These are phyloP conservation scores for Paxillus rubicundulus DNA, from an alignment of 768 basidiomycete genomes.

Conservation along the genomic window DNA sequence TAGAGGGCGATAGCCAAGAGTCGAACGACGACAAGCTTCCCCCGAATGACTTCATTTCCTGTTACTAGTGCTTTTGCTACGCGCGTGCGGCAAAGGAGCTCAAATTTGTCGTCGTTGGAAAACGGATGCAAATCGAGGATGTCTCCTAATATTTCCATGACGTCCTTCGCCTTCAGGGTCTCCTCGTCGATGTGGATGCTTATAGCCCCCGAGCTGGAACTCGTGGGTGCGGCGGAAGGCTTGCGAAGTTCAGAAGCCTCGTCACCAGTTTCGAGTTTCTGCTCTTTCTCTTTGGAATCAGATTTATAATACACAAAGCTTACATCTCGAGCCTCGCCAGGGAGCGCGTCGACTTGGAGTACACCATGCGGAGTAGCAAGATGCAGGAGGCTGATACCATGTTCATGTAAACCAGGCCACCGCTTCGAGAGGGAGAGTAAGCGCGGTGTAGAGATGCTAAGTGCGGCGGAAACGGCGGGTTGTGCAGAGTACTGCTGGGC, in stretches of 20 bases:
- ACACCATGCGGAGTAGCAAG: constrained; percentile 57
- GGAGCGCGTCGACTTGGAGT: constrained; percentile 58
- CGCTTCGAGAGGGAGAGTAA: constrained; percentile 81
- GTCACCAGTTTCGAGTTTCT: constrained; percentile 41
- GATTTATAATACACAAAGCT: constrained; percentile 80
- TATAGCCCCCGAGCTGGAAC: constrained; percentile 47
- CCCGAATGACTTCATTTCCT: constrained; percentile 59
- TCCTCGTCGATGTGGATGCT: constrained; percentile 62
- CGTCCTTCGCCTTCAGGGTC: constrained; percentile 54
- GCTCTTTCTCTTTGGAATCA: constrained; percentile 47
- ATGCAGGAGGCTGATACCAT: constrained; percentile 73
- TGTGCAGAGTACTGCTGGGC: constrained; percentile 93
- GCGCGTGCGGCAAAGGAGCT: constrained; percentile 83
- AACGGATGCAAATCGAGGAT: constrained; percentile 63
- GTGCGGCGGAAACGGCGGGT: constrained; percentile 76
- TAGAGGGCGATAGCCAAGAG: constrained; percentile 89
- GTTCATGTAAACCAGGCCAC: constrained; percentile 81
- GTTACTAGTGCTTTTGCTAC: constrained; percentile 66
- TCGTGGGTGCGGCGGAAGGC: constrained; percentile 31
- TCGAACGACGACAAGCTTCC: constrained; percentile 77
- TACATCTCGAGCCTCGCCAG: constrained; percentile 73
- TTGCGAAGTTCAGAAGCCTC: constrained; percentile 52
- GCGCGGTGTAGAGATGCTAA: constrained; percentile 79
- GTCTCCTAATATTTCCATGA: constrained; percentile 79
- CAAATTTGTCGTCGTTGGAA: constrained; percentile 82